phyloP scores from a whole-genome alignment of 2,329 filamentous ascomycete genomes.

The Xylaria sp. region DNA sequence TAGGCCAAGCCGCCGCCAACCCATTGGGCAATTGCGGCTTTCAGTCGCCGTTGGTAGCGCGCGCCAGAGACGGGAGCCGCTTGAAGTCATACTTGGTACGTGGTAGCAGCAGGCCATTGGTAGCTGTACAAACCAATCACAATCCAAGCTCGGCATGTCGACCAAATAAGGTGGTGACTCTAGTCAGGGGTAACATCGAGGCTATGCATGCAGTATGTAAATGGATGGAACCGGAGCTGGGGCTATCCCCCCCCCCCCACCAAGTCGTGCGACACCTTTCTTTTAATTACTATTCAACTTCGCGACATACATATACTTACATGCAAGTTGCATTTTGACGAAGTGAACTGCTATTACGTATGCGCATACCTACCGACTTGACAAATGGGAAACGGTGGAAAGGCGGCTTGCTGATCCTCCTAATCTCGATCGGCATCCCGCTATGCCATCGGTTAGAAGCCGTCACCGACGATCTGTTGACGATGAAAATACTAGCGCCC shows the following conservation, averaged over 20 bases:
- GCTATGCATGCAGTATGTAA: too few relatives aligned
- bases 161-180: not conserved
- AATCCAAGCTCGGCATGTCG: not conserved
- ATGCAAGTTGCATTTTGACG: not conserved
- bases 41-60: not conserved
- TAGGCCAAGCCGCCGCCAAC: not conserved
- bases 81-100: not conserved
- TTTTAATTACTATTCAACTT: not conserved
- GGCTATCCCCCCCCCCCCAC: not conserved
- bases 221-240: not conserved
- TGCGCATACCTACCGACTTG: not conserved
- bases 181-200: not conserved
- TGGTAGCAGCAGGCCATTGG: too few relatives aligned
- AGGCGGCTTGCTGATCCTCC: constrained; percentile 15
- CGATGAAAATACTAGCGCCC: not conserved
- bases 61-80: not conserved
- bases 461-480: constrained; percentile 11
- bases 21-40: not conserved
- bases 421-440: constrained; percentile 23
- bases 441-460: constrained; percentile 5
- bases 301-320: not conserved
- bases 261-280: too few relatives aligned
- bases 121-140: not conserved
- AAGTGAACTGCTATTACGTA: too few relatives aligned
- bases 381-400: constrained; percentile 6